Evolutionary conservation across 768 basidiomycete genomes (phyloP).

Genomic region (Naganishia kalamii): DNA sequence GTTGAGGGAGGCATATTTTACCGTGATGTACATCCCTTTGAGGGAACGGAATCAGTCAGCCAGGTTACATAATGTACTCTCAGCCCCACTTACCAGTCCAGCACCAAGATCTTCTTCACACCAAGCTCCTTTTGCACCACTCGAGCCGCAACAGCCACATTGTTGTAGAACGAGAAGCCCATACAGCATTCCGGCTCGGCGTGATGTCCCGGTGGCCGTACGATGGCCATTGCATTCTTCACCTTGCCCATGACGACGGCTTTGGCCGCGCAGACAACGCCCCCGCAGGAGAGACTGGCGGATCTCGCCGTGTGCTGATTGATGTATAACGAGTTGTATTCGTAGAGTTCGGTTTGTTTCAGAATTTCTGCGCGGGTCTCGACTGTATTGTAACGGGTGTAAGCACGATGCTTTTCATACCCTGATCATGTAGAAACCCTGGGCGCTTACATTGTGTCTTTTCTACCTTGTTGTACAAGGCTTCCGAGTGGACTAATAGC

Average conservation of each 20-base stretch:
- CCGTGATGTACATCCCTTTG: constrained; percentile 92
- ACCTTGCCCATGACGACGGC: constrained; percentile 75
- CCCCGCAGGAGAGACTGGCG: constrained; percentile 84
- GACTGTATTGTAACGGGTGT: constrained; percentile 1
- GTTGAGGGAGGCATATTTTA: too few species aligned
- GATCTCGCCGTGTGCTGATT: constrained; percentile 74
- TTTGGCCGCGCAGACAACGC: constrained; percentile 82
- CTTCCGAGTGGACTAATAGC: constrained; percentile 79
- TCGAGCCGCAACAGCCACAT: constrained; percentile 84
- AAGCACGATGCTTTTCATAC: not conserved
- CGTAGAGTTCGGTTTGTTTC: constrained; percentile 75
- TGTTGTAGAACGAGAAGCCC: constrained; percentile 99
- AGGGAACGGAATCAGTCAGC: too few species aligned
- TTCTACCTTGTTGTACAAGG: constrained; percentile 85
- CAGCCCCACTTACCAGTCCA: constrained; percentile 72
- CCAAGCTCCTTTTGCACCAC: constrained; percentile 66
- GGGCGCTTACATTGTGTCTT: constrained; percentile 68
- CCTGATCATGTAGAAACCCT: constrained; percentile 1
- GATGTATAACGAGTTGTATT: constrained; percentile 85
- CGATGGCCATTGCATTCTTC: constrained; percentile 85
- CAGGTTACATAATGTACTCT: not conserved
- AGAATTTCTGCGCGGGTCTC: constrained; percentile 68
- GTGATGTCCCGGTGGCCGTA: constrained; percentile 95
- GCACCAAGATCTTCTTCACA: constrained; percentile 74
- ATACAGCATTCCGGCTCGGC: constrained; percentile 96